These are phyloP conservation scores for Calocybe cyanea DNA, from an alignment of 768 basidiomycete genomes.

Conservation along the genomic window DNA sequence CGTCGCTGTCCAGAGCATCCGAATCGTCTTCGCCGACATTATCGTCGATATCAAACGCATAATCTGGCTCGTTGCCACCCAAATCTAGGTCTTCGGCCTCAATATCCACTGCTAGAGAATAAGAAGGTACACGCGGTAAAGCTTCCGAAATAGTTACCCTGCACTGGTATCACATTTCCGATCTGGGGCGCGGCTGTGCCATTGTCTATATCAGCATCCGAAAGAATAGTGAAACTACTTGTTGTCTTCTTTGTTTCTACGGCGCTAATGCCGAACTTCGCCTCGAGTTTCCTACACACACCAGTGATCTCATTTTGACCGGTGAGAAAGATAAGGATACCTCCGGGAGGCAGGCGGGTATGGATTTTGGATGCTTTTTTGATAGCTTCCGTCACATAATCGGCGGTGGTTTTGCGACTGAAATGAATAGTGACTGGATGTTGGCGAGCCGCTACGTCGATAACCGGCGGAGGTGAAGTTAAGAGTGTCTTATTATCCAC, in stretches of 20 bases:
- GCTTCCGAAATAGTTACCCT: slow-evolving; percentile 34
- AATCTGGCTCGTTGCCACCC: slow-evolving; percentile 41
- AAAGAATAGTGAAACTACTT: slow-evolving; percentile 21
- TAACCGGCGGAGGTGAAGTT: slow-evolving; percentile 79
- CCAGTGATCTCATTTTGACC: slow-evolving; percentile 94
- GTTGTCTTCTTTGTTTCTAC: slow-evolving; percentile 48
- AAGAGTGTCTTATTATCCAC: slow-evolving; percentile 83
- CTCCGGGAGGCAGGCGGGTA: slow-evolving; percentile 85
- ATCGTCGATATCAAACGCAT: slow-evolving; percentile 69
- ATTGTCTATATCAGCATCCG: slow-evolving; percentile 21
- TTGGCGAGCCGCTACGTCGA: slow-evolving; percentile 86
- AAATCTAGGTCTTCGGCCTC: slow-evolving; percentile 83
- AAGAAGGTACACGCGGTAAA: slow-evolving; percentile 6
- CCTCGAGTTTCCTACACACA: slow-evolving; percentile 78
- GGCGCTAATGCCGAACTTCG: slow-evolving; percentile 66
- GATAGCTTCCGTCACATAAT: slow-evolving; percentile 89
- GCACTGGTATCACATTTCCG: slow-evolving; percentile 36
- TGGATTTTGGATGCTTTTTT: slow-evolving; percentile 93
- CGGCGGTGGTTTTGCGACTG: slow-evolving; percentile 75
- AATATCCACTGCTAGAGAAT: slow-evolving; percentile 49
- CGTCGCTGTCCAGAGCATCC: slow-evolving; percentile 74
- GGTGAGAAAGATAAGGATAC: slow-evolving; percentile 90
- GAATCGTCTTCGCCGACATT: slow-evolving; percentile 59
- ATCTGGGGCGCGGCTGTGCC: slow-evolving; percentile 16
- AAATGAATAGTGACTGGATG: slow-evolving; percentile 96